These are phyloP conservation scores for Camelina hispida DNA, from an alignment of 345 rosid species.

Conservation along the genomic window DNA sequence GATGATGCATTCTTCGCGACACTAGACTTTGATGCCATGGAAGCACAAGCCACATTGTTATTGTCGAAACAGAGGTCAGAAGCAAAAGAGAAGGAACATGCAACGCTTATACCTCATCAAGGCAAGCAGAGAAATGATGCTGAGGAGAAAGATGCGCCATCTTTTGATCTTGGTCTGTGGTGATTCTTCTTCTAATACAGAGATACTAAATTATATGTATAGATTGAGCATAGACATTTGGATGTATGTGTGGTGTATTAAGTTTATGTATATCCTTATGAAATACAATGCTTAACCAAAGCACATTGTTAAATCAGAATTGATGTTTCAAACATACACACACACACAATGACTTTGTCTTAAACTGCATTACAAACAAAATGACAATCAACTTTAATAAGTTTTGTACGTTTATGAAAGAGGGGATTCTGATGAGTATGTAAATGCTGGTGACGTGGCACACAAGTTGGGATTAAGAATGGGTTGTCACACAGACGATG, in stretches of 20 bases:
- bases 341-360: background rate
- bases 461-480: too few species aligned
- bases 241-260: constrained; percentile 1
- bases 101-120: constrained; percentile 19
- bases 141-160: constrained; percentile 53
- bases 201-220: constrained; percentile 22
- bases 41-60: constrained; percentile 73
- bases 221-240: constrained; percentile 7
- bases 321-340: background rate
- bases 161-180: constrained; percentile 91
- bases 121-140: constrained; percentile 33
- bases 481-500: too few species aligned
- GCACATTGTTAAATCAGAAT: background rate
- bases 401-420: too few species aligned
- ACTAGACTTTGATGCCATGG: constrained; percentile 84
- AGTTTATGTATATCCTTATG: background rate
- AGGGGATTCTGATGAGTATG: too few species aligned
- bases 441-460: too few species aligned
- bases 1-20: constrained; percentile 81
- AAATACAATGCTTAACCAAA: constrained; percentile 2
- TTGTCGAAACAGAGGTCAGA: constrained; percentile 54
- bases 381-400: too few species aligned
- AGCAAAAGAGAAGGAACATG: constrained; percentile 42
- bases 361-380: too few species aligned
- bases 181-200: constrained; percentile 19